A percentile compares a stretch with the other conserved stretches of the same genome.
Conservation (phyloP, 768 basidiomycete genomes). For the Asterophora lycoperdoides region DNA sequence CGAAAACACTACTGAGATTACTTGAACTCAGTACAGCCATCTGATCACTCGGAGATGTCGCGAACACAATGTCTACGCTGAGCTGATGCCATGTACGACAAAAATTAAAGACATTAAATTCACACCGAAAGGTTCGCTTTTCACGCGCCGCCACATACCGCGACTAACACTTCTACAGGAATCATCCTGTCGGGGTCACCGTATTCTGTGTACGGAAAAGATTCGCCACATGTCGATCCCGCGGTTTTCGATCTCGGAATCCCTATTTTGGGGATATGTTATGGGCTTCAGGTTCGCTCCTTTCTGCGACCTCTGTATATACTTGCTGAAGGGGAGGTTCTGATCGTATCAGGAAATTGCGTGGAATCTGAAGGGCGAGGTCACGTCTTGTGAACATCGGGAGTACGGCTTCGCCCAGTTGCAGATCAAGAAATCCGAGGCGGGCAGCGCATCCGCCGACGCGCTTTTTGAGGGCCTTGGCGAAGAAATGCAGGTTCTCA, state of each 20-base stretch:
- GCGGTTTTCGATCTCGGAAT: constrained; percentile 83
- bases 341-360: constrained; percentile 74
- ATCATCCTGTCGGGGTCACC: constrained; percentile 98
- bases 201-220: constrained; percentile 93
- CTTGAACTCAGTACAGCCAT: constrained; percentile 77
- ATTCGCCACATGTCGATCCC: constrained; percentile 92
- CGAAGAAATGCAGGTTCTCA: constrained; percentile 79
- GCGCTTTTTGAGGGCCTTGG: constrained; percentile 83
- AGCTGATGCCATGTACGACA: constrained; percentile 94
- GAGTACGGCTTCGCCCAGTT: constrained; percentile 94
- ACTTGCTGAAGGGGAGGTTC: background rate
- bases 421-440: constrained; percentile 60
- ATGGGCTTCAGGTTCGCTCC: constrained; percentile 79
- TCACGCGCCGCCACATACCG: background rate
- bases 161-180: constrained; percentile 37
- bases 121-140: constrained; percentile 80
- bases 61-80: constrained; percentile 95
- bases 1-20: constrained; percentile 11
- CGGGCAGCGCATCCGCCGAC: constrained; percentile 49
- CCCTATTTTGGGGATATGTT: constrained; percentile 95
- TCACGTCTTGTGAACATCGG: constrained; percentile 82
- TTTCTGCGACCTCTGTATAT: background rate
- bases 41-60: constrained; percentile 96
- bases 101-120: constrained; percentile 84
- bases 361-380: constrained; percentile 79